Base-by-base conservation (phyloP, 2,329 filamentous ascomycete species). In the Phoma sp. region DNA sequence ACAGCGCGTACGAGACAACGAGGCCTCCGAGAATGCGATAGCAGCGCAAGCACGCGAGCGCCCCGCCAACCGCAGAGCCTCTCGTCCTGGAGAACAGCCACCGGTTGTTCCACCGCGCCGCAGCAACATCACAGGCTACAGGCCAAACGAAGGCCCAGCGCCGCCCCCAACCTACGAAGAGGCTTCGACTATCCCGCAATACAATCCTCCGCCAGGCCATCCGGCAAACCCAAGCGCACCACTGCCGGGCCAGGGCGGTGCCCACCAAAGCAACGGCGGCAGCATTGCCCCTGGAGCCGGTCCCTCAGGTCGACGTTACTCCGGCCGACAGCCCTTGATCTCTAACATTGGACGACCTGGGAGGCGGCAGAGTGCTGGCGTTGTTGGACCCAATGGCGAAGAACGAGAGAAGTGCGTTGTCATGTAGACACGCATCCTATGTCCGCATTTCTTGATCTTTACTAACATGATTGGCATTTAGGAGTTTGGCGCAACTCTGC, bases 11-110 rank as follows among this genome's bases (percentile, higher is more conserved):
- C 81, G 85, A n/a, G 88, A 92, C 72, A 86, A 85, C 50, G 79
- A 85, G 53, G 79, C 91, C 1, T 90, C 87, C 0, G 87, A 89
- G 67, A 85, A 87, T 58, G 90, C 83, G 62, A 89, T 92, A 52
- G 85, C 89, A 63, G 48, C 69, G 44, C 68, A 67, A 49, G 60
- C 63, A 36, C 67, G 60, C 44, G 51, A 46, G 44, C 71, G 58
- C 27, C 58, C 58, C 15, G 51, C 65, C 53, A 58, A 73, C 63
- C 60, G 63, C 54, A 67, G 66, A 40, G 53, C 67, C 35, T 67
- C 67, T 51, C 65, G 66, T 52, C 58, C 57, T 33, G 65, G 62
- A 43, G 76, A 76, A 57, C 67, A 66, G n/a, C 71, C 77, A 19
- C 80, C 81, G 0, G 60, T 73, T 0, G 79, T 83, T 6, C 80